A percentile compares a stretch with the other conserved stretches of the same genome.
Conservation (phyloP, 2,329 filamentous ascomycete species). For the Incumbomyces delicatus region DNA sequence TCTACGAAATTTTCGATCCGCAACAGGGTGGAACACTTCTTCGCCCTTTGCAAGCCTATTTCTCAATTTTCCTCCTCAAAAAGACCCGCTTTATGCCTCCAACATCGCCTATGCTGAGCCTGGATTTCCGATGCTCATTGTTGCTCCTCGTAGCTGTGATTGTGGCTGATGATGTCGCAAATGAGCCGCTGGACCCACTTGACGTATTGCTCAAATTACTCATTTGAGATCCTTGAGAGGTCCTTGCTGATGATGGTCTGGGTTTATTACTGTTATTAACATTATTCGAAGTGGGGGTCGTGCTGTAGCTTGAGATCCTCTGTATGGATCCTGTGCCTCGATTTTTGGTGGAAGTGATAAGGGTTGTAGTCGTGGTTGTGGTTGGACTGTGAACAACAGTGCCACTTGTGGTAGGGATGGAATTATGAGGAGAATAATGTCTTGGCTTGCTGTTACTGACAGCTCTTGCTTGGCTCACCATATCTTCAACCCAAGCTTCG, state of each 20-base stretch:
- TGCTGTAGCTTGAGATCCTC: slow-evolving; percentile 7
- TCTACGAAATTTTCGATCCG: too few relatives aligned
- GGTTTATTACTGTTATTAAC: slow-evolving; percentile 6
- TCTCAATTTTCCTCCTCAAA: slow-evolving; percentile 16
- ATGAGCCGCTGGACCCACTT: not conserved
- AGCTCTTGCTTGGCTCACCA: slow-evolving; percentile 34
- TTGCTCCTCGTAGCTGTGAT: not conserved
- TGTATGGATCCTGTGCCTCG: slow-evolving; percentile 8
- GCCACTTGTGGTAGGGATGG: not conserved
- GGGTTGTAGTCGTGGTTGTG: slow-evolving; percentile 14
- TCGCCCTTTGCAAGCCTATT: not conserved
- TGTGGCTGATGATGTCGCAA: not conserved
- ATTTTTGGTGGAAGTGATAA: slow-evolving; percentile 8
- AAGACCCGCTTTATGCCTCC: slow-evolving; percentile 21
- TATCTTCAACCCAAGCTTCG: slow-evolving; percentile 39
- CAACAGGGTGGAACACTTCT: not conserved
- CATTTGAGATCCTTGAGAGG: not conserved
- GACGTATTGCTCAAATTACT: not conserved
- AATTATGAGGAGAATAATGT: not conserved
- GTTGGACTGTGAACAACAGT: slow-evolving; percentile 11
- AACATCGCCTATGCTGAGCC: slow-evolving; percentile 19
- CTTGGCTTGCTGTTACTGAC: slow-evolving; percentile 12
- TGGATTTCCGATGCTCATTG: not conserved
- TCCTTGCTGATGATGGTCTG: not conserved
- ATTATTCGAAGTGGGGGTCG: slow-evolving; percentile 6